phyloP scores from a whole-genome alignment of 2,329 filamentous ascomycete genomes.

The Monosporascus sp. region DNA sequence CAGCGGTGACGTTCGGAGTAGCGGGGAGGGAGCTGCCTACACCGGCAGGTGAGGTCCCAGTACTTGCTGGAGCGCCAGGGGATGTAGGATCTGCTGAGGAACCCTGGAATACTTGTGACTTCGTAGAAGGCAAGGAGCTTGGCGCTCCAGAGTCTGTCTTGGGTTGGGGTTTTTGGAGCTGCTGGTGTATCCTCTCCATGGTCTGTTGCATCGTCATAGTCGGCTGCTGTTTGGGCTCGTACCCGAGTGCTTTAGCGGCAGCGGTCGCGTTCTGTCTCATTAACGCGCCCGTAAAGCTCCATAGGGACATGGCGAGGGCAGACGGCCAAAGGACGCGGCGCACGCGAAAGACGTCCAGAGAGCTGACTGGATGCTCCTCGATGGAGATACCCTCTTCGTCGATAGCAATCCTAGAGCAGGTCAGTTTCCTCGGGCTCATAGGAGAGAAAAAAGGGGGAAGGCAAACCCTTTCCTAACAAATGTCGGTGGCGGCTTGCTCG shows the following conservation, averaged over 20 bases:
- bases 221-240: constrained; percentile 21
- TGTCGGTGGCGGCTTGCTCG: constrained; percentile 51
- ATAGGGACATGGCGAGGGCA: constrained; percentile 44
- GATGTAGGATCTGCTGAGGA: constrained; percentile 16
- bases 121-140: constrained; percentile 9
- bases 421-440: constrained; percentile 8
- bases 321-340: constrained; percentile 49
- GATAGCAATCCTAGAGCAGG: constrained; percentile 39
- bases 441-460: neutral
- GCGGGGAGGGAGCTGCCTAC: constrained; percentile 10
- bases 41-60: constrained; percentile 6
- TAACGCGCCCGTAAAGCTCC: constrained; percentile 46
- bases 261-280: constrained; percentile 38
- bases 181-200: constrained; percentile 24
- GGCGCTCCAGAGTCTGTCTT: constrained; percentile 9
- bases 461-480: constrained; percentile 56
- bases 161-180: constrained; percentile 15
- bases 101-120: constrained; percentile 13
- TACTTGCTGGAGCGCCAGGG: constrained; percentile 5
- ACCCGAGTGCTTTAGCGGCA: constrained; percentile 41
- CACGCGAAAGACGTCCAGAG: constrained; percentile 38
- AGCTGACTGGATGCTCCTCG: constrained; percentile 43
- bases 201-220: constrained; percentile 24
- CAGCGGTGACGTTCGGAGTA: constrained; percentile 6
- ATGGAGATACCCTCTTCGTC: constrained; percentile 43